Base-by-base conservation (phyloP, 2,329 filamentous ascomycete genomes). In the Paecilomyces niveus region DNA sequence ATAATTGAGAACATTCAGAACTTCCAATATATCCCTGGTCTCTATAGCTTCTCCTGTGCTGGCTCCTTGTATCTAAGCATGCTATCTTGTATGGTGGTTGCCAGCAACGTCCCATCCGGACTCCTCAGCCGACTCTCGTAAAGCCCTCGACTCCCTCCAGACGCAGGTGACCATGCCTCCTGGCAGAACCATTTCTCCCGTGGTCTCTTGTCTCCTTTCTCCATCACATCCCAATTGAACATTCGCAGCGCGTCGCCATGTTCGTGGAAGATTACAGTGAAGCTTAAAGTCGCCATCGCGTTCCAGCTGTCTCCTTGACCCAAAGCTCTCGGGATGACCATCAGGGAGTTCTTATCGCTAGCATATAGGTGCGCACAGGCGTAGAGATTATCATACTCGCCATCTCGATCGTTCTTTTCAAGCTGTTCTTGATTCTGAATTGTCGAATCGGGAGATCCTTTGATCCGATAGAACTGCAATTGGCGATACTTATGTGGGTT, bases 361-460 rank as follows among this genome's bases (percentile, higher is more conserved):
- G 82, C 79, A 64, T 83, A 85, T 51, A 84, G 71, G 67, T 85
- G 83, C 2, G 81, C 82, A 62, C 80, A 83, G 0, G 81, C 78
- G 62, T 85, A 82, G 18, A 85, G 67, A 62, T 85, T 85, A 32
- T 81, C 76, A 54, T 67, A 73, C 60, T 67, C 72, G 59, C 65
- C 76, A 13, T 55, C 70, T 55, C 65, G 57, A 15, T 72, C 72
- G 33, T 59, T 68, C 2, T 35, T 35, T 53, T 58, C 59, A 35
- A 62, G 55, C 18, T 60, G 56, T 26, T 62, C 60, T 24, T 54
- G 63, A 29, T 67, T 65, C 22, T 62, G 58, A 6, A 60, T 39
- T 6, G 26, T 56, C 8, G 51, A n/a, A 62, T 74, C 58, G 10
- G 75, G 70, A 59, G 76, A 67, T 59, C 78, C 79, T 24, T 78